A percentile compares a stretch with the other conserved stretches of the same genome.
These are phyloP conservation scores for Rhodotorula taiwanensis DNA, from an alignment of 768 basidiomycete genomes.

Conservation along the genomic window DNA sequence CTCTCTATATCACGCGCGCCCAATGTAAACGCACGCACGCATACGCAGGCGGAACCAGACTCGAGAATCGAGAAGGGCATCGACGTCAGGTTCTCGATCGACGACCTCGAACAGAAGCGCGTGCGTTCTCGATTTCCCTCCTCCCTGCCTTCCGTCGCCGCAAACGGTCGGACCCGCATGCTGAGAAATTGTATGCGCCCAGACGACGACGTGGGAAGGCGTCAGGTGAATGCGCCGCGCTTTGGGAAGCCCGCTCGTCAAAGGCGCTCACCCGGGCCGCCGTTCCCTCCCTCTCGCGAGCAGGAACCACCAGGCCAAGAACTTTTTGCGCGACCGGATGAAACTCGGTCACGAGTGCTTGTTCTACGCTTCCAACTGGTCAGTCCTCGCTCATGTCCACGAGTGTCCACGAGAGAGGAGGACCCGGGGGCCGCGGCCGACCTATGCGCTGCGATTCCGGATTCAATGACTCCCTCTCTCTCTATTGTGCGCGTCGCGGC, in stretches of 20 bases:
- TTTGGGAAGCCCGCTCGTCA: no score
- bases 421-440: no score
- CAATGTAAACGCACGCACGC: no score
- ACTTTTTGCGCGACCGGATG: slow-evolving; percentile 31
- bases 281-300: neutral
- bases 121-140: neutral
- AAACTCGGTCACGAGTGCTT: slow-evolving; percentile 29
- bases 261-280: no score
- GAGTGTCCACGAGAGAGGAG: no score
- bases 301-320: slow-evolving; percentile 39
- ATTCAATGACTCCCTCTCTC: no score
- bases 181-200: neutral
- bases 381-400: neutral
- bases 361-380: slow-evolving; percentile 77
- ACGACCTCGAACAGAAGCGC: slow-evolving; percentile 64
- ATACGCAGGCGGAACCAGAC: slow-evolving; percentile 54
- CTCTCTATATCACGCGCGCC: no score
- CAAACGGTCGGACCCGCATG: neutral
- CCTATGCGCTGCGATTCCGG: no score
- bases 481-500: neutral
- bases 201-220: slow-evolving; percentile 32
- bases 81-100: slow-evolving; percentile 84
- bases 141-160: no score
- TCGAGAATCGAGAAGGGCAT: slow-evolving; percentile 56
- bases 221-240: slow-evolving; percentile 9